phyloP scores from a whole-genome alignment of 352 stramenopile genomes.

The Phytophthora capsici region DNA sequence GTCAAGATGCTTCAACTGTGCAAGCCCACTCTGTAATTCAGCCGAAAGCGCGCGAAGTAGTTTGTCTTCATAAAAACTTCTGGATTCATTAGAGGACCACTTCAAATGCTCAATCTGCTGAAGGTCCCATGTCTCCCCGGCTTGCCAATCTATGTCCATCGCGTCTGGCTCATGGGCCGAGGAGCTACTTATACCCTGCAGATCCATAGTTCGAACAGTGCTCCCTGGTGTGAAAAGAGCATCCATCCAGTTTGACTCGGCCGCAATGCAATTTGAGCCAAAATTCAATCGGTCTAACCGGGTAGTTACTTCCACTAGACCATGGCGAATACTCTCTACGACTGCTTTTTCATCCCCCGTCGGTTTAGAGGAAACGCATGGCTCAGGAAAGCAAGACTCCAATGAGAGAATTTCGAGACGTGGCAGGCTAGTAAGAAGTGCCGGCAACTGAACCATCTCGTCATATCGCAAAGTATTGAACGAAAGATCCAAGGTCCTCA shows the following conservation, averaged over 20 bases:
- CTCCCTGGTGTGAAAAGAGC: constrained; percentile 61
- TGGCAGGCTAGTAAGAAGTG: constrained; percentile 46
- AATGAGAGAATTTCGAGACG: constrained; percentile 53
- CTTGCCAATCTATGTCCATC: constrained; percentile 38
- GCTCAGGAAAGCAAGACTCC: constrained; percentile 59
- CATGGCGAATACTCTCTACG: constrained; percentile 33
- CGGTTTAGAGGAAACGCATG: neutral
- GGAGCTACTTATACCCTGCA: constrained; percentile 22
- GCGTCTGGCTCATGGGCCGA: neutral
- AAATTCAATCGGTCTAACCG: constrained; percentile 60
- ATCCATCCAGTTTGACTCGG: constrained; percentile 54
- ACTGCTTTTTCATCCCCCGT: constrained; percentile 5
- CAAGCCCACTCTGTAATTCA: constrained; percentile 56
- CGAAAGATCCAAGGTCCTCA: constrained; percentile 68
- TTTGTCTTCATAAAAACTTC: constrained; percentile 20
- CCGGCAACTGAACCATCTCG: constrained; percentile 40
- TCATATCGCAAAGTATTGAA: constrained; percentile 71
- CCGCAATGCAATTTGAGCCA: constrained; percentile 56
- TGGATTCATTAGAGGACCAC: constrained; percentile 23
- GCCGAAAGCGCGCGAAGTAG: constrained; percentile 49
- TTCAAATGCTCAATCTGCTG: constrained; percentile 51
- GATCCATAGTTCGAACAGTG: constrained; percentile 46
- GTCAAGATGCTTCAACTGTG: constrained; percentile 63
- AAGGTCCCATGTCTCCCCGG: constrained; percentile 47
- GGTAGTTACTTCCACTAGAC: constrained; percentile 43